Base-by-base conservation (phyloP, 352 stramenopile species). In the Phytophthora crassamura region DNA sequence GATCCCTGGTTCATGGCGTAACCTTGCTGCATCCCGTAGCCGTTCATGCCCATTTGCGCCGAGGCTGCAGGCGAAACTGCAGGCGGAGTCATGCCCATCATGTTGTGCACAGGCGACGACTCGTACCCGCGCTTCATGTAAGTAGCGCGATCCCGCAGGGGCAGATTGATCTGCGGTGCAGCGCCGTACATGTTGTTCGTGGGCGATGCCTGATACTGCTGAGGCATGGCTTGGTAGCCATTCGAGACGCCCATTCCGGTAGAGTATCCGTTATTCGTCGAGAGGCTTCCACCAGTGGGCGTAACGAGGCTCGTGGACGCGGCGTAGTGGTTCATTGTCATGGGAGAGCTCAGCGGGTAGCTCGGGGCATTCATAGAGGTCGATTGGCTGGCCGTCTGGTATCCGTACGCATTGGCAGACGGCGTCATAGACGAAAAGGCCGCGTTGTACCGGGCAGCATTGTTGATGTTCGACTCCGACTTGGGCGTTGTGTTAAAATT, bases 71-170 rank as follows among this genome's bases (percentile, higher is more conserved):
- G 64, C 33, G 67, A 73, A 43, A 75, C 59, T 25, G 58, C 58
- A 34, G 65, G 65, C 0, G 66, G 43, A n/a, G 58, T 78, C 54
- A 77, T 69, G 2, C 61, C 55, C 51, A 67, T 72, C 59, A 74
- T 69, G 39, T 65, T 73, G 41, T 77, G 59, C 3, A 68, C 54
- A 3, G 75, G 55, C 7, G 70, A 70, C 4, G 67, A 73, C 36
- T 71, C 67, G 30, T 76, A 86, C 38, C 63, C 64, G 42, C 75
- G 74, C 56, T 83, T 86, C 59, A 86, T 74, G 51, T 88, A 75
- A 43, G 73, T 84, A 28, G 72, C 74, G 20, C 78, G 78, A 46
- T 91, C 75, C 14, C 82, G 78, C 38, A 91, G 67, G 42, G 82
- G 78, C 28, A 89, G 40, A 45, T 89, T 87, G 42, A 91, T 88